Evolutionary conservation across 495 filamentous ascomycete species (phyloP), one percentile per base, ranked within the genome.

Genomic region (Echria macrotheca): DNA sequence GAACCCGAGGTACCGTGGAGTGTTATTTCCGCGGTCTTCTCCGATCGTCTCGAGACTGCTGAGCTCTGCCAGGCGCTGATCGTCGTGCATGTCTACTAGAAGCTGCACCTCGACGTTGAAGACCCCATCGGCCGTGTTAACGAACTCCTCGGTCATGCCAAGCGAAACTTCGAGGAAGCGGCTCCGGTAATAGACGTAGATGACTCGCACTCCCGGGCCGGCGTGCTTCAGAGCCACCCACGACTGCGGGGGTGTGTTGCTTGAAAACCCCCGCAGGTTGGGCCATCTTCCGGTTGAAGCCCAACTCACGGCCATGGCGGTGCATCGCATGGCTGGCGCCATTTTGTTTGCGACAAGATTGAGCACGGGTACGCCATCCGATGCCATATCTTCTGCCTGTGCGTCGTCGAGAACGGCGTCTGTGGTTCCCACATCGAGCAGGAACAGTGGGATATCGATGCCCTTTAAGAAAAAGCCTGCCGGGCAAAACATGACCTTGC

Each of bases 101-200:
- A 51, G 41, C 23, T 51, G 49, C 22, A 45, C 33, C 29, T 51
- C 49, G 39, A 47, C 31, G 24, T 38, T 19, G 1, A 19, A 8
- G 6, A 19, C 4, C 11, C 15, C 23, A 9, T 2, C 38, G 11
- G 3, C 26, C 19, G 6, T 5, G 10, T 24, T 9, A 23, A 23
- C 21, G 14, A 51, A 51, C 19, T 28, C 23, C 7, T 4, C 12
- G 1, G 12, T 21, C 12, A 51, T 23, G 8, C 11, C 15, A 39
- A 51, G 15, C 11, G 28, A 51, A 17, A 51, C 28, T 8, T 51
- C 49, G n/a, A 44, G 24, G 14, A 26, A 51, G n/a, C 29, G 24
- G 40, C 49, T 51, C 5, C 41, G 39, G 31, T 44, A 45, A 31
- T 22, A 51, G 18, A 51, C 41, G 18, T 51, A 44, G 19, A 51